Evolutionary conservation across 768 basidiomycete genomes (phyloP).

Genomic region (Crassisporium funariophilum): DNA sequence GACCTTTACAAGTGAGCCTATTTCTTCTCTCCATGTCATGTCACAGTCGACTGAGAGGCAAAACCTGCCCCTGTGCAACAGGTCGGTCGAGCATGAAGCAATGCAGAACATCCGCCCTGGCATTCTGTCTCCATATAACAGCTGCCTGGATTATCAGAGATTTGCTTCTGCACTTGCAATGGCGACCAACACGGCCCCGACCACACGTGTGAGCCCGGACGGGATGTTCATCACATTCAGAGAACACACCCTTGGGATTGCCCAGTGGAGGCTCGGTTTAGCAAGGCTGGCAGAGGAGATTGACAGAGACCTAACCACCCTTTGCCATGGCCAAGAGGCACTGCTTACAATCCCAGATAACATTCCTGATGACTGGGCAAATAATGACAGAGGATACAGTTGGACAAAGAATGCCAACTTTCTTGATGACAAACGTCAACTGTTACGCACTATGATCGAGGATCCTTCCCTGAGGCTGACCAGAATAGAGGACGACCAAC

Average conservation of each 20-base stretch:
- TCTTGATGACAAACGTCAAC: neutral
- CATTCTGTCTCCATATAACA: constrained; percentile 5
- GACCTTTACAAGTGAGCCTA: too few species aligned
- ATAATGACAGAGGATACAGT: constrained; percentile 5
- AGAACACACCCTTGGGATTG: constrained; percentile 4
- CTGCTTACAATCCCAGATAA: constrained; percentile 9
- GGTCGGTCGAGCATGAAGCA: constrained; percentile 6
- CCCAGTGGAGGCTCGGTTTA: constrained; percentile 5
- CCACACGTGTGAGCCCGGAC: constrained; percentile 6
- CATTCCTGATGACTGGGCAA: constrained; percentile 15
- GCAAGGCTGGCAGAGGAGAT: neutral
- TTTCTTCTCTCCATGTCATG: too few species aligned
- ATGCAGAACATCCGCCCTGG: constrained; percentile 1
- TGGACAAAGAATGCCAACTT: constrained; percentile 11
- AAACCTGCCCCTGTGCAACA: too few species aligned
- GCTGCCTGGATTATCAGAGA: constrained; percentile 9
- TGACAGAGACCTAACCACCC: neutral
- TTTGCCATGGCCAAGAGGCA: constrained; percentile 3
- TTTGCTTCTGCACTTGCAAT: constrained; percentile 8
- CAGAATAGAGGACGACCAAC: neutral
- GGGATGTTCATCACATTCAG: constrained; percentile 7
- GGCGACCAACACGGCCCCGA: constrained; percentile 2
- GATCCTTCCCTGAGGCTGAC: neutral
- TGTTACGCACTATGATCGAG: constrained; percentile 1
- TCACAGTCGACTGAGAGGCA: too few species aligned